A percentile compares a stretch with the other conserved stretches of the same genome.
Evolutionary conservation across 106 monocot species (phyloP).

Genomic region (Agapanthus africanus): DNA sequence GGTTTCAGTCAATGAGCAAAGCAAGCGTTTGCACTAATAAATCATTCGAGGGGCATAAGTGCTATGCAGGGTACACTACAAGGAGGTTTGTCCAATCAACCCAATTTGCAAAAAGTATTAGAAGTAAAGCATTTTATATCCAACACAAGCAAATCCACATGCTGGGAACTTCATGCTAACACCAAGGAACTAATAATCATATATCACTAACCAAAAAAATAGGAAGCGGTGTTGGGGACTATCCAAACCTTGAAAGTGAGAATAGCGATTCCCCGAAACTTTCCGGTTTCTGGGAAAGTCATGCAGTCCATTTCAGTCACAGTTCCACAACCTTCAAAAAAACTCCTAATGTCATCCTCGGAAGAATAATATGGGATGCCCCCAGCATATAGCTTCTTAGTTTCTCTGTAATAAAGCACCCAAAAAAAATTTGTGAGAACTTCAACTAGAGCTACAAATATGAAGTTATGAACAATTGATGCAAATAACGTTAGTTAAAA

Average conservation of each 20-base stretch:
- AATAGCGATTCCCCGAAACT: slow-evolving; percentile 86
- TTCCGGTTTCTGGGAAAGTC: slow-evolving; percentile 85
- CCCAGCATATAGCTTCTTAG: slow-evolving; percentile 84
- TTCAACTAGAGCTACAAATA: neutral
- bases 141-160: too few relatives aligned
- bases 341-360: slow-evolving; percentile 94
- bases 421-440: neutral
- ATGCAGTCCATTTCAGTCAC: slow-evolving; percentile 84
- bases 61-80: too few relatives aligned
- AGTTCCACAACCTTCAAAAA: slow-evolving; percentile 86
- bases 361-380: slow-evolving; percentile 98
- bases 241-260: slow-evolving; percentile 82
- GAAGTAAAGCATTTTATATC: too few relatives aligned
- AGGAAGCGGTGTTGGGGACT: neutral
- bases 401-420: slow-evolving; percentile 40
- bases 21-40: too few relatives aligned
- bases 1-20: too few relatives aligned
- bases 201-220: neutral
- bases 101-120: too few relatives aligned
- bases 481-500: neutral
- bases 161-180: too few relatives aligned
- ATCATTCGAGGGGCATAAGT: too few relatives aligned
- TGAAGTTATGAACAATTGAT: neutral
- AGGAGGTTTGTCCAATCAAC: too few relatives aligned
- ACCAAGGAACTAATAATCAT: too few relatives aligned